These are phyloP conservation scores for Mitragyna speciosa DNA, from an alignment of 257 asterid species.

Conservation along the genomic window DNA sequence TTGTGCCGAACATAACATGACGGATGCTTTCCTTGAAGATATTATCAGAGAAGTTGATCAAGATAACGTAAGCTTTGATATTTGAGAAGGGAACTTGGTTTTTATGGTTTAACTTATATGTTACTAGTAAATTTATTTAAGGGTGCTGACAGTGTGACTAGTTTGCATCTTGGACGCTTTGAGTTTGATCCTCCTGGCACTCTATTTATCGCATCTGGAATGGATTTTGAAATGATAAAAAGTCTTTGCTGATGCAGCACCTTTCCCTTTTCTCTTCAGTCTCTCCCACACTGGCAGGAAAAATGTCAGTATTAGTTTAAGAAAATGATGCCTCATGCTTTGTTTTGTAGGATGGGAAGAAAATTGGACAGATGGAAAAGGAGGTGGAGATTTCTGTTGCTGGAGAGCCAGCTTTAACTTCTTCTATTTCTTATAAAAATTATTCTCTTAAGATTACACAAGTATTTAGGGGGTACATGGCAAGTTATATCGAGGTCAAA, in stretches of 20 bases:
- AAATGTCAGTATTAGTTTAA: too few relatives aligned
- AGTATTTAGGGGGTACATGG: neutral
- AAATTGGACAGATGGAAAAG: neutral
- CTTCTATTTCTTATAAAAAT: neutral
- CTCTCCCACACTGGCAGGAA: neutral
- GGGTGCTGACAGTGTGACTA: neutral
- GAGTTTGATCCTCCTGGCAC: neutral
- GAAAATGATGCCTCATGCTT: neutral
- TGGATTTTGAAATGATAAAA: neutral
- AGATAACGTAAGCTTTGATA: slow-evolving; percentile 56
- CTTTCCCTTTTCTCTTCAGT: neutral
- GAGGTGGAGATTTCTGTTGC: neutral
- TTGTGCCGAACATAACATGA: slow-evolving; percentile 65
- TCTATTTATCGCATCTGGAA: neutral
- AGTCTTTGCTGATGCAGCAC: neutral
- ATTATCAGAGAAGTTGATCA: slow-evolving; percentile 82
- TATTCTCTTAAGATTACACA: neutral
- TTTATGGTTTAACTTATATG: neutral
- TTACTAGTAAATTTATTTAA: neutral
- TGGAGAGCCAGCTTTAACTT: neutral
- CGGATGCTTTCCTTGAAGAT: slow-evolving; percentile 67
- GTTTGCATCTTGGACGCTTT: neutral
- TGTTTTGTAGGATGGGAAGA: neutral
- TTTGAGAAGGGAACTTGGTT: neutral
- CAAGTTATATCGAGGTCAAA: neutral